Conservation (phyloP, 345 rosid genomes). For the Eucalyptus leucophloia region DNA sequence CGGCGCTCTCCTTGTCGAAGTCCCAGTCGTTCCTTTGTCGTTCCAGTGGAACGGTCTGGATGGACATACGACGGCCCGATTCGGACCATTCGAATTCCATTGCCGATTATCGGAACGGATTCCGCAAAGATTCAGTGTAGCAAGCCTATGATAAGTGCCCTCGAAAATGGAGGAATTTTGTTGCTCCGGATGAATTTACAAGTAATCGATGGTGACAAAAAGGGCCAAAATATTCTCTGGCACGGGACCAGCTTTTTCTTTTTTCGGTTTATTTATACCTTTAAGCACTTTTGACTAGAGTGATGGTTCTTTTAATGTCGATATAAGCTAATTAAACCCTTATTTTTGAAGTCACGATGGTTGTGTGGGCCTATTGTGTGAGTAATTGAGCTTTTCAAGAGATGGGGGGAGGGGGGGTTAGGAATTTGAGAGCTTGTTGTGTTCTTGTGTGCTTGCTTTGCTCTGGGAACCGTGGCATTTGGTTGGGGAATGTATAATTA, state of each 20-base stretch:
- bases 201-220: background rate
- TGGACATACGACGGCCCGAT: background rate
- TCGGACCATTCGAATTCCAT: background rate
- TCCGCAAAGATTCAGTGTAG: background rate
- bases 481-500: no score
- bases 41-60: background rate
- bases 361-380: background rate
- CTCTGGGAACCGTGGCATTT: background rate
- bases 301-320: rapidly evolving
- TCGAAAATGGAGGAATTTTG: background rate
- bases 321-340: background rate
- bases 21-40: background rate
- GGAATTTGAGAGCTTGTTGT: background rate
- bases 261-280: no score
- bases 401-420: rapidly evolving
- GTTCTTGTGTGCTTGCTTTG: background rate
- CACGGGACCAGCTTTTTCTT: background rate
- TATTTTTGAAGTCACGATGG: background rate
- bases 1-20: background rate
- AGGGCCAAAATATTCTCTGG: background rate
- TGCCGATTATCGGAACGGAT: background rate
- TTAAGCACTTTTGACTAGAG: background rate
- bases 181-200: background rate
- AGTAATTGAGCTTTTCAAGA: background rate
- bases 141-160: rapidly evolving